Percentiles rank a stretch among this genome's conserved stretches.
Evolutionary conservation across 148 eudicot species (phyloP).

Genomic region (Dysphania ambrosioides): DNA sequence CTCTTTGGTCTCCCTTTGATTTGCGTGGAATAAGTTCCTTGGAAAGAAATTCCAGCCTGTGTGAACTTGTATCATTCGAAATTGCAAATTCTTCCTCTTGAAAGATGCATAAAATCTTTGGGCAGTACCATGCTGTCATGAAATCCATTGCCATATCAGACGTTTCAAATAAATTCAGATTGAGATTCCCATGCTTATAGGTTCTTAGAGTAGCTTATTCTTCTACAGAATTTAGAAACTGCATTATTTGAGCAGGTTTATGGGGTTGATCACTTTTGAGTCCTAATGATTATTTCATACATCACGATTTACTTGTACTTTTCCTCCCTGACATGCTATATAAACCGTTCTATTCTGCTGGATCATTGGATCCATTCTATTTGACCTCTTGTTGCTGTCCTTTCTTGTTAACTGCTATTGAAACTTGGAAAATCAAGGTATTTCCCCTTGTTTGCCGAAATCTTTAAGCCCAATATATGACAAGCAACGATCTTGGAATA

Average conservation of each 20-base stretch:
- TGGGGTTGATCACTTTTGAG: neutral
- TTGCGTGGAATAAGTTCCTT: slow-evolving; percentile 3
- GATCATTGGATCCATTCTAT: neutral
- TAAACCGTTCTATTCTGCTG: neutral
- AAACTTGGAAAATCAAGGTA: neutral
- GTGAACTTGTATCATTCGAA: neutral
- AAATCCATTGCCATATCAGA: neutral
- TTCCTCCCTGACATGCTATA: neutral
- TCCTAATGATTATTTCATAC: neutral
- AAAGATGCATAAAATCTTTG: neutral
- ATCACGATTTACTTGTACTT: neutral
- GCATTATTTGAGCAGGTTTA: neutral
- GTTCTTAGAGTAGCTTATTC: neutral
- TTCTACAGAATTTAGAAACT: neutral
- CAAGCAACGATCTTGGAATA: no score
- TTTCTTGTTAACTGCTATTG: neutral
- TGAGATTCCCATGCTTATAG: neutral
- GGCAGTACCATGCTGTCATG: no score
- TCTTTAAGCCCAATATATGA: no score
- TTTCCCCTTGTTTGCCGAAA: no score
- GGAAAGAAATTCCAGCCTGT: neutral
- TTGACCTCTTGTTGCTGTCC: neutral
- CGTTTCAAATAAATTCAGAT: neutral
- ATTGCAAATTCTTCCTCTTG: neutral
- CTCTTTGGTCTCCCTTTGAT: neutral